Evolutionary conservation across 306 rosid species (phyloP), one percentile per base, ranked within the genome.

Genomic region (Gleditsia sinensis): DNA sequence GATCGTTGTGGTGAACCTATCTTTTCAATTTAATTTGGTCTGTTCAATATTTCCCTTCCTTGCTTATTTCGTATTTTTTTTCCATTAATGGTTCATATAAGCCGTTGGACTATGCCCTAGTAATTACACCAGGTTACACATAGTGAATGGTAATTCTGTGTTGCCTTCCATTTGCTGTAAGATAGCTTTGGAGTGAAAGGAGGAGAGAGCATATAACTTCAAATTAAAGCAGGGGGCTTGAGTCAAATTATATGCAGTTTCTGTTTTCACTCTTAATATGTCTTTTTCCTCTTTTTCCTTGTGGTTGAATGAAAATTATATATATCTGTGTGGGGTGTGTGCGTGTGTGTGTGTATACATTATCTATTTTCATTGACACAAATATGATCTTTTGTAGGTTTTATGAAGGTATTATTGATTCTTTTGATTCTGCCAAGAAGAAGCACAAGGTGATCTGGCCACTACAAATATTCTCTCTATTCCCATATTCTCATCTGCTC

Each of bases 381-480:
- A 19, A 11, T 69, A 53, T 67, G 17, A 25, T 36, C 23, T 67
- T 79, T 71, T 84, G 33, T 88, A 94, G 97, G 97, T 94, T 49
- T 79, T 88, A 92, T 82, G 60, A 67, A 58, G 95, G 98, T 45
- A 67, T 84, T 66, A 50, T 94, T 2, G 81, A 79, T 13, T 83
- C 82, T 54, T 91, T 68, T 82, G 86, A 85, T 82, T 48, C 86
- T 59, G 75, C 51, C 25, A 76, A 17, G 72, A 83, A 74, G 82
- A 91, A 67, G 86, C 96, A 94, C 81, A 75, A 71, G 95, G 97
- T 94, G 68, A 83, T 86, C 58, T 69, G 72, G 67, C 56, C 64
- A 42, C 36, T 56, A 74, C 46, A 25, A 45, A 37, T 8, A 25
- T 59, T 72, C 36, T 69, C 27, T 59, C 25, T 59, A 14, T 10